Evolutionary conservation across 495 filamentous ascomycete genomes (phyloP).

Genomic region (Xylaria grammica): DNA sequence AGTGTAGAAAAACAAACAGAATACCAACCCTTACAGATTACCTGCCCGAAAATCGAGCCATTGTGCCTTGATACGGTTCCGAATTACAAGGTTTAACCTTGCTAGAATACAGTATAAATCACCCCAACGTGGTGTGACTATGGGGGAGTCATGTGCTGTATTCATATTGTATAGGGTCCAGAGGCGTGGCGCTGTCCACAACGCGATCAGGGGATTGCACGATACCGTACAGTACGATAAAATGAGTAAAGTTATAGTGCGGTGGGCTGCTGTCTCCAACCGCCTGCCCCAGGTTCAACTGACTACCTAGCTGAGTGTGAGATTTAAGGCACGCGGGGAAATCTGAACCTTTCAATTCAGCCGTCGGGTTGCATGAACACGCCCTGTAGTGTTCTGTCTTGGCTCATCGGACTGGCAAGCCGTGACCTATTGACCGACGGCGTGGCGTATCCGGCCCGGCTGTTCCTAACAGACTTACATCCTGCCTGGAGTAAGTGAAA

Average conservation of each 20-base stretch:
- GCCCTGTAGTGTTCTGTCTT: background rate
- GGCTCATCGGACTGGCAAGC: background rate
- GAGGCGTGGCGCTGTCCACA: too few species aligned
- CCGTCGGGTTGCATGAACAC: background rate
- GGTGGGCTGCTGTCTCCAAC: too few species aligned
- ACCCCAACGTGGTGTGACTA: background rate
- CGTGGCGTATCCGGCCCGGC: conserved; percentile 18
- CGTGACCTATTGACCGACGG: conserved; percentile 9
- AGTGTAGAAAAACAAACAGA: too few species aligned
- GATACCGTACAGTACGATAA: background rate
- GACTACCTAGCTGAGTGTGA: background rate
- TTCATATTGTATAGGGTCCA: too few species aligned
- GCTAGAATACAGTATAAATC: background rate
- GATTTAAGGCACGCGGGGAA: conserved; percentile 12
- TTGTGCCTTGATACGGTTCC: background rate
- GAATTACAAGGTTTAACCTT: background rate
- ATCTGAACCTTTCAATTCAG: conserved; percentile 13
- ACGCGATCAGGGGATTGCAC: too few species aligned
- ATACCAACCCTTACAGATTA: background rate
- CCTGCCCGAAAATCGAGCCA: background rate
- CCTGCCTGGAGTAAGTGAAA: background rate
- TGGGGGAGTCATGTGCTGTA: background rate
- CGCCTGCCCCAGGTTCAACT: too few species aligned
- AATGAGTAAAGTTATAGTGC: too few species aligned
- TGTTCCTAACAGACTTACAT: background rate